Conservation (phyloP, 2,329 filamentous ascomycete species). For the Coniochaeta hoffmannii region DNA sequence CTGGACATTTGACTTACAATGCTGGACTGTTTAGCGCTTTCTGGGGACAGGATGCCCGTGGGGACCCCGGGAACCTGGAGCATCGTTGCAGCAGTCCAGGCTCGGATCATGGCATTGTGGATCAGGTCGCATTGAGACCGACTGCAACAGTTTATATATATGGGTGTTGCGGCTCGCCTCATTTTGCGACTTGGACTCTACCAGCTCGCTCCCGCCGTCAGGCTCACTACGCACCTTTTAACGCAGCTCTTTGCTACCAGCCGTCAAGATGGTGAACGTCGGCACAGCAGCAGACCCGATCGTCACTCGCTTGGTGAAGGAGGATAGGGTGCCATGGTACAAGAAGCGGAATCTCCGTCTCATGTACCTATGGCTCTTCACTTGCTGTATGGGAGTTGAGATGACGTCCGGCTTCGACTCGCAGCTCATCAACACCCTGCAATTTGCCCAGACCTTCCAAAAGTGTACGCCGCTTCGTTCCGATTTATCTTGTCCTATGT, state of each 20-base stretch:
- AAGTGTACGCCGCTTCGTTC: conserved; percentile 17
- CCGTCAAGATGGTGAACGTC: background rate
- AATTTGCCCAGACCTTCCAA: conserved; percentile 29
- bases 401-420: conserved; percentile 38
- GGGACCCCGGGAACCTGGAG: background rate
- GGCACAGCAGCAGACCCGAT: conserved; percentile 22
- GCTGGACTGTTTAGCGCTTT: background rate
- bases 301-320: conserved; percentile 26
- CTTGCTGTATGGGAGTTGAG: conserved; percentile 55
- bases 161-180: background rate
- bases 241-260: background rate
- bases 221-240: background rate
- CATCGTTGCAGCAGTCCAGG: too few species aligned
- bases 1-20: background rate
- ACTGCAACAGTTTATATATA: background rate
- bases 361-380: conserved; percentile 51
- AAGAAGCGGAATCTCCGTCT: conserved; percentile 50
- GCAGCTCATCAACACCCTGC: conserved; percentile 37
- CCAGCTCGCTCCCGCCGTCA: background rate
- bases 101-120: too few species aligned
- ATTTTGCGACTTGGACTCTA: background rate
- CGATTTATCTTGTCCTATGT: too few species aligned
- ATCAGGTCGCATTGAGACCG: too few species aligned
- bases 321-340: conserved; percentile 42
- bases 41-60: background rate